Evolutionary conservation across 1,139 yeast genomes (phyloP), one percentile per base, ranked within the genome.

Genomic region (Lodderomyces oxycetoniae): DNA sequence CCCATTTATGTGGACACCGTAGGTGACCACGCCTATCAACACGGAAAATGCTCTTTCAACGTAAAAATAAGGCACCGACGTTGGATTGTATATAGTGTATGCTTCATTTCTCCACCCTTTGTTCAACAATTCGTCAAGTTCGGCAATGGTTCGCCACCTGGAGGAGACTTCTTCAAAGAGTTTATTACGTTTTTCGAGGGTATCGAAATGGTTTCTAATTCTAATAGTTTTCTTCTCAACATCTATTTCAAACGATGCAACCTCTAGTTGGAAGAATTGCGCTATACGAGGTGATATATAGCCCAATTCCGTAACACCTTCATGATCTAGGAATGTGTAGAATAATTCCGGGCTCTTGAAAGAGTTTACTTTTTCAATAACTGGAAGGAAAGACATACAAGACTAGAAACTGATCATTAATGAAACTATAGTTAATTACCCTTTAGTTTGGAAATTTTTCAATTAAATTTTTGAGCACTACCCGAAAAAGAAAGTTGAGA

Each of bases 71-170:
- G 85, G 82, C 1, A 40, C 43, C 7, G 61, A 60, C 0, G 62
- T 47, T 0, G 82, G 77, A 39, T 72, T 69, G 57, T 79, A 86
- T 4, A 89, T 76, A 0, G 81, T 70, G 56, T 87, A 91, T 27
- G 76, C 66, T 57, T 91, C 98, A 52, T 84, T 58, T 51, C 98
- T 70, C 98, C 98, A 91, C 3, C 95, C 96, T 37, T 69, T 61
- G 19, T 50, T 50, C 38, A 68, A 52, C 4, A 76, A 56, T 1
- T 67, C 65, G 2, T 62, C 62, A 37, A 78, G 74, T 10, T 48
- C 48, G 1, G 56, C 50, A 1, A 46, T 26, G 0, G 51, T 42
- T 28, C 69, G 61, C 74, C 84, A 73, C 10, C 46, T 34, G 0
- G 31, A 30, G 1, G 77, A 81, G 2, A 81, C 46, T 9, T 43